Conservation (phyloP, 805 yeast species). For the Yarrowia phangngaensis region DNA sequence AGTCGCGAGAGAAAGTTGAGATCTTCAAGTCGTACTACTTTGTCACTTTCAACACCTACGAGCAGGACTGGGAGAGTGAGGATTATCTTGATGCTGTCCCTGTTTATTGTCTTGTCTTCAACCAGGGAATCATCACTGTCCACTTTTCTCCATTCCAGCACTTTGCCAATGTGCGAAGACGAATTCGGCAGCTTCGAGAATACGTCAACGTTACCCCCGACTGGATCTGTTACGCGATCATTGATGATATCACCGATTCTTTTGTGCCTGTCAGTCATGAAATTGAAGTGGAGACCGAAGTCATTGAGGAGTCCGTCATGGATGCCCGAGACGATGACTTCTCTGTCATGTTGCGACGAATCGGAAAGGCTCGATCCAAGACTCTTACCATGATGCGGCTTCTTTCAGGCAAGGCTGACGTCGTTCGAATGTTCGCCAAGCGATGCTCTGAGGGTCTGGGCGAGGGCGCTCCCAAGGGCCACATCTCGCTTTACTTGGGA, state of each 20-base stretch:
- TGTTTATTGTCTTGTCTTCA: conserved; percentile 58
- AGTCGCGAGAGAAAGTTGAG: conserved; percentile 95
- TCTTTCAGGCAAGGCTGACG: conserved; percentile 92
- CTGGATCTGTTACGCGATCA: conserved; percentile 63
- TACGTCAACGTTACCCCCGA: conserved; percentile 58
- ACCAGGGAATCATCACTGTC: conserved; percentile 56
- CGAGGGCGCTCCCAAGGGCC: conserved; percentile 66
- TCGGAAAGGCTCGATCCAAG: conserved; percentile 85
- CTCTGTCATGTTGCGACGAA: conserved; percentile 66
- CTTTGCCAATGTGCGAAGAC: conserved; percentile 58
- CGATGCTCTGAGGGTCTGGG: conserved; percentile 77
- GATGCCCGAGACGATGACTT: conserved; percentile 72
- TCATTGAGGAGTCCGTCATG: conserved; percentile 77
- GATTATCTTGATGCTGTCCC: conserved; percentile 67
- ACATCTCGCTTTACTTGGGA: conserved; percentile 86
- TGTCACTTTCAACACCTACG: conserved; percentile 96
- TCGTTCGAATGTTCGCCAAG: conserved; percentile 91
- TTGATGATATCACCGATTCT: conserved; percentile 63
- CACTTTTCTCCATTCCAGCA: conserved; percentile 59
- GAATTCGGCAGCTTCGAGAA: conserved; percentile 60
- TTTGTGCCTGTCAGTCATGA: conserved; percentile 59
- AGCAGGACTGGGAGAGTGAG: conserved; percentile 74
- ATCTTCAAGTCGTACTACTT: conserved; percentile 84
- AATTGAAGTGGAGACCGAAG: conserved; percentile 60
- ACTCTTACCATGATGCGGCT: conserved; percentile 91